Conservation (phyloP, 371 early-diverging fungal species). For the Mucor plumbeus region DNA sequence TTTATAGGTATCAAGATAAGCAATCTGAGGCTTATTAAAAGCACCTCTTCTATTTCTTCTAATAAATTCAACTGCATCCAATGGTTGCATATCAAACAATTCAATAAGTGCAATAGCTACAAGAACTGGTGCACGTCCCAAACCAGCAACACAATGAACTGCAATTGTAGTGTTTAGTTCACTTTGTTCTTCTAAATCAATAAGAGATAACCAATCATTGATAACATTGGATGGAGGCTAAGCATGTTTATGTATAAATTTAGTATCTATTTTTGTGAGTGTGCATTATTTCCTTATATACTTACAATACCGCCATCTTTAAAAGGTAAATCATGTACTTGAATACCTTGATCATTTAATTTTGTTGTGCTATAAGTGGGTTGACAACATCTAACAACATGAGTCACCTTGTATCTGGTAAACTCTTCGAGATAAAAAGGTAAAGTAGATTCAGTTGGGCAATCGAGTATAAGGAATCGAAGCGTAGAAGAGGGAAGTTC, state of each 20-base stretch:
- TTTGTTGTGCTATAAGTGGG: slow-evolving; percentile 84
- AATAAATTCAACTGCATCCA: slow-evolving; percentile 81
- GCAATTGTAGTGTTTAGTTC: slow-evolving; percentile 69
- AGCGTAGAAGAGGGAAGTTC: slow-evolving; percentile 52
- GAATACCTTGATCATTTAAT: slow-evolving; percentile 64
- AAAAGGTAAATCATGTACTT: slow-evolving; percentile 49
- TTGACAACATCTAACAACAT: slow-evolving; percentile 85
- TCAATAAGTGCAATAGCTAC: slow-evolving; percentile 86
- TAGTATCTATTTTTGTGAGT: neutral
- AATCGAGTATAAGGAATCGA: slow-evolving; percentile 91
- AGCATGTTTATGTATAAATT: neutral
- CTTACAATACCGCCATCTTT: slow-evolving; percentile 70
- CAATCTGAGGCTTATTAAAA: slow-evolving; percentile 81
- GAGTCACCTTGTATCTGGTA: slow-evolving; percentile 71
- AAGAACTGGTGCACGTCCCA: slow-evolving; percentile 77
- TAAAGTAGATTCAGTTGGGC: slow-evolving; percentile 85
- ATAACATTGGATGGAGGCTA: slow-evolving; percentile 72
- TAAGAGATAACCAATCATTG: slow-evolving; percentile 74
- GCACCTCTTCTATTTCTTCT: slow-evolving; percentile 80
- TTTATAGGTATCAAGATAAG: slow-evolving; percentile 60
- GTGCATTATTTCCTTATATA: slow-evolving; percentile 18
- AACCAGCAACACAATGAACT: slow-evolving; percentile 88
- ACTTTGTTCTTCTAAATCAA: slow-evolving; percentile 49
- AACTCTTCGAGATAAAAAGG: slow-evolving; percentile 83
- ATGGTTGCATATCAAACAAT: slow-evolving; percentile 76